Evolutionary conservation across 805 yeast species (phyloP).

Genomic region (Isabelozyma pseudorhagii): DNA sequence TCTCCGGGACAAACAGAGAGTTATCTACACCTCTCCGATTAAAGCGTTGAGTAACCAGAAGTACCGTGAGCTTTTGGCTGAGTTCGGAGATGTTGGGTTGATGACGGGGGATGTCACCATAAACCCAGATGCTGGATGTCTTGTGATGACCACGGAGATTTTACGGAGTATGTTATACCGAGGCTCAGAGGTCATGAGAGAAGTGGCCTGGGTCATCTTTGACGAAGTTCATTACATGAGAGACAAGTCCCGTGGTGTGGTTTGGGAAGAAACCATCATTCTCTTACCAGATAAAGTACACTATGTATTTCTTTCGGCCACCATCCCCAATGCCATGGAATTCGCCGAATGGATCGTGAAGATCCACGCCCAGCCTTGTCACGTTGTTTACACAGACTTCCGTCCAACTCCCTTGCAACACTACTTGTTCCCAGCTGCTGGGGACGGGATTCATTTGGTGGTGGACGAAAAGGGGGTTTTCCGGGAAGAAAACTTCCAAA

Average conservation of each 20-base stretch:
- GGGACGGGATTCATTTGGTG: conserved; percentile 95
- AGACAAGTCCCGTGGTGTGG: conserved; percentile 97
- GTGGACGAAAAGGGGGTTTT: conserved; percentile 96
- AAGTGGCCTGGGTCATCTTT: conserved; percentile 97
- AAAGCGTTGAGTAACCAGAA: conserved; percentile 94
- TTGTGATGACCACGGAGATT: conserved; percentile 99
- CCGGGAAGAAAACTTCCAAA: conserved; percentile 96
- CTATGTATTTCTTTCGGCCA: conserved; percentile 90
- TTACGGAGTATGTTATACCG: conserved; percentile 93
- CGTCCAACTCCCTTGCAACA: conserved; percentile 99
- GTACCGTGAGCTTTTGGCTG: conserved; percentile 86
- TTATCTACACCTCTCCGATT: conserved; percentile 92
- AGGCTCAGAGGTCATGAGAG: conserved; percentile 97
- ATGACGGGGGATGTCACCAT: conserved; percentile 99
- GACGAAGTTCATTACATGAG: conserved; percentile 99
- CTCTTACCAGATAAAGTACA: conserved; percentile 94
- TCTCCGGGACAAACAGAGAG: conserved; percentile 86
- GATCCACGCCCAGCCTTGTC: conserved; percentile 94
- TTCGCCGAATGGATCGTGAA: conserved; percentile 98
- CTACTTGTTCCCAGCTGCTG: conserved; percentile 96
- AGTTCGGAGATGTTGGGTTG: conserved; percentile 94
- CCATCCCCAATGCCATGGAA: conserved; percentile 97
- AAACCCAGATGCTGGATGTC: conserved; percentile 96
- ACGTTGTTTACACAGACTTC: conserved; percentile 96
- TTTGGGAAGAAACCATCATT: conserved; percentile 98